Conservation (phyloP, 2,329 filamentous ascomycete genomes). For the Nemania sp. region DNA sequence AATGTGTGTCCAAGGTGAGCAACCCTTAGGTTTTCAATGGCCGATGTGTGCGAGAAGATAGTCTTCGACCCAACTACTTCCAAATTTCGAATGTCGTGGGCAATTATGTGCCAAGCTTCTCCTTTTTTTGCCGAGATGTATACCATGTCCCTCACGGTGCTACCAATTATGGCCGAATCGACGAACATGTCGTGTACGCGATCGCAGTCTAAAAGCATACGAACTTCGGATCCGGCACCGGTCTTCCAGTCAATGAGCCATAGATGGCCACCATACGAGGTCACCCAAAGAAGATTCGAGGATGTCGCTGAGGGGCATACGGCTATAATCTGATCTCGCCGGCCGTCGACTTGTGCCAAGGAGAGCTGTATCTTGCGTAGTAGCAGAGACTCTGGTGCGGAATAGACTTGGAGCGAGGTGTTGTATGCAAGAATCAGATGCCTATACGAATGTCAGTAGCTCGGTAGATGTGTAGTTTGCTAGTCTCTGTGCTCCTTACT, state of each 20-base stretch:
- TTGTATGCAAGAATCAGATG: slow-evolving; percentile 76
- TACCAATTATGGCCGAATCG: slow-evolving; percentile 44
- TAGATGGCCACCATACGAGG: slow-evolving; percentile 60
- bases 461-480: background rate
- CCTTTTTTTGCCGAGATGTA: slow-evolving; percentile 52
- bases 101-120: slow-evolving; percentile 48
- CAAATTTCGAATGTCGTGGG: slow-evolving; percentile 48
- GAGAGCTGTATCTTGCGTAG: slow-evolving; percentile 69
- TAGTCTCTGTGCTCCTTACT: slow-evolving; percentile 48
- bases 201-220: slow-evolving; percentile 49
- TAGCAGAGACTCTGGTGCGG: slow-evolving; percentile 78
- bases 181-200: slow-evolving; percentile 53
- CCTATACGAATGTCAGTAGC: slow-evolving; percentile 50
- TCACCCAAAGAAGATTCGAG: slow-evolving; percentile 61
- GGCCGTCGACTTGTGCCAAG: slow-evolving; percentile 37
- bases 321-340: slow-evolving; percentile 46
- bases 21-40: slow-evolving; percentile 54
- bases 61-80: slow-evolving; percentile 40
- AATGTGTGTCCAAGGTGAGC: slow-evolving; percentile 62
- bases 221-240: slow-evolving; percentile 47
- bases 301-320: slow-evolving; percentile 50
- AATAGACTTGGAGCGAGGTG: slow-evolving; percentile 79
- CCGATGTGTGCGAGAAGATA: slow-evolving; percentile 44
- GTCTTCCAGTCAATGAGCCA: slow-evolving; percentile 64
- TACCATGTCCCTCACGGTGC: slow-evolving; percentile 49